Base-by-base conservation (phyloP, 345 rosid genomes). In the Eucalyptus globulus region DNA sequence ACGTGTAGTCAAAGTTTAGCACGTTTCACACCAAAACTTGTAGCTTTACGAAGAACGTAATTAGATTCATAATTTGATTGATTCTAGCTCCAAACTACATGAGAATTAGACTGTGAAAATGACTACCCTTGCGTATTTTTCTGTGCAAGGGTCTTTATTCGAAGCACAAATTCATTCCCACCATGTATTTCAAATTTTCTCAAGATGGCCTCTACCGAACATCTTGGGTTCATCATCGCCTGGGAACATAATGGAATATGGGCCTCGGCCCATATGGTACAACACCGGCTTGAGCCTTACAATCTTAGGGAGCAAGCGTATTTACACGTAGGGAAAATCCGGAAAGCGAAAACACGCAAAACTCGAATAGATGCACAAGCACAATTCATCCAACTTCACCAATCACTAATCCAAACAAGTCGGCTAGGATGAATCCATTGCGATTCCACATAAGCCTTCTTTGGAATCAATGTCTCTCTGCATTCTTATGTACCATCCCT, bases 401-500 rank as follows among this genome's bases (percentile, higher is more conserved):
- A 37, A 6, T 19, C 27, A 37, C 47, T 72, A 21, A 11, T 72
- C 27, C 21, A 37, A 19, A 19, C 81, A 2, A 2, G 14, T 72
- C 40, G 92, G 90, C 45, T 89, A 89, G 13, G 89, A 89, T 83
- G 89, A 29, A 24, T 87, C 29, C 89, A 87, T 89, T 43, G 92
- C 90, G 87, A 87, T 89, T 22, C 90, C 92, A 15, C 90, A 91
- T 45, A 85, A 89, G 34, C 90, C 92, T 65, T 87, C 69, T 37
- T 13, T 21, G 53, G 88, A 86, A 60, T 50, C 89, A 2, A 87
- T 14, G 65, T 89, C 92, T 69, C 89, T 91, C 56, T 91, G 43
- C 86, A 91, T 89, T 85, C 92, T 91, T 7, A 87, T 87, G 80
- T 89, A 89, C 22, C 92, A 90, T 27, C 53, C 76, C 27, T 89